Base-by-base conservation (phyloP, 2,329 filamentous ascomycete species). In the Penicillium olsonii region DNA sequence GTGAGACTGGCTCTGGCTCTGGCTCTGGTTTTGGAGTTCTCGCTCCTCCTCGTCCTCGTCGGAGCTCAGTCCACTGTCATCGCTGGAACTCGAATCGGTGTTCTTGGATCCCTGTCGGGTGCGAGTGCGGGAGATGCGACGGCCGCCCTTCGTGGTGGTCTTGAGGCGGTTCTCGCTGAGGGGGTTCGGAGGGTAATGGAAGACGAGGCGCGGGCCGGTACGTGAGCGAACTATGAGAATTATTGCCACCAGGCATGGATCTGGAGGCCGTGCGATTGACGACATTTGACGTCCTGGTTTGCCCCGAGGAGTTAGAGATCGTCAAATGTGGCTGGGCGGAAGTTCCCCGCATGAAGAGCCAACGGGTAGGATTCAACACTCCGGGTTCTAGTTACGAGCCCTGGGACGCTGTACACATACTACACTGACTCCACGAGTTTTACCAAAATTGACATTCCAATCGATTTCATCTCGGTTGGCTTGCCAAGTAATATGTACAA, bases 151-250 rank as follows among this genome's bases (percentile, higher is more conserved):
- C 48, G 62, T 63, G 29, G 65, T 65, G 27, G 68, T 61, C 48
- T 70, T 64, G 33, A 71, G 58, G 27, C 63, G 63, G 53, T 66
- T 69, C 47, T 71, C 69, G 56, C 68, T 68, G 48, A 75, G 70
- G 56, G 77, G 69, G 63, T 75, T 71, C 60, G 85, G 80, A n/a
- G 90, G 90, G 64, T 94, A 94, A 70, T 95, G 89, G 70, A 92
- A 95, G 62, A 94, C 87, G 62, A 94, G 87, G 56, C 85, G 84
- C 22, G 90, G 88, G 14, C 90, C 90, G 60, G 89, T 87, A 57
- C 87, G 84, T 27, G 87, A 88, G 57, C 87, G 82, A 62, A 89
- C 84, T 57, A 91, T 83, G 33, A 92, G 81, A 43, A 89, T 83
- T 49, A 92, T 83, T 35, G 85, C 88, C 43, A 92, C 69, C 40